These are phyloP conservation scores for Emericellopsis cladophorae DNA, from an alignment of 2,329 filamentous ascomycete genomes.

Conservation along the genomic window DNA sequence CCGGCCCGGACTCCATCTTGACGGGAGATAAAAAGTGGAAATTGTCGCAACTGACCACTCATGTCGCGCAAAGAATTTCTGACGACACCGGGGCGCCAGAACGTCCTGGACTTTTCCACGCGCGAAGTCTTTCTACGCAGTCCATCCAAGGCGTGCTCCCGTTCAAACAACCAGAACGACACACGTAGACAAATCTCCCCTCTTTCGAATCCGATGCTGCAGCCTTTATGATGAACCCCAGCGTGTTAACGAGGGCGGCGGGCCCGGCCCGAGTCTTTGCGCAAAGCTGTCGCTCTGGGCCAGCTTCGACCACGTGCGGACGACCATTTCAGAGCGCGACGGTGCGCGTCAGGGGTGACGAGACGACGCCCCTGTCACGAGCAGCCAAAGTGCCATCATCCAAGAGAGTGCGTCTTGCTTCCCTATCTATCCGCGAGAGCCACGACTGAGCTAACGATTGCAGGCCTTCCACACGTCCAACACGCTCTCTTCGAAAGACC, in stretches of 20 bases:
- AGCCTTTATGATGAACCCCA: slow-evolving; percentile 31
- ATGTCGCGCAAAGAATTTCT: slow-evolving; percentile 13
- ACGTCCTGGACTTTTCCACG: background rate
- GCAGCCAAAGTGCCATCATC: too few relatives aligned
- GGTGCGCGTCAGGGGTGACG: background rate
- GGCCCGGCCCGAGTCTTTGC: slow-evolving; percentile 32
- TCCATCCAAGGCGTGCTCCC: too few relatives aligned
- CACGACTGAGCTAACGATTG: background rate
- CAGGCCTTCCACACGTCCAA: slow-evolving; percentile 51
- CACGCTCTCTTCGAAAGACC: slow-evolving; percentile 51
- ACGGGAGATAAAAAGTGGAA: slow-evolving; percentile 7
- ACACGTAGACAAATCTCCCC: background rate
- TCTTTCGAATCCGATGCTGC: slow-evolving; percentile 3
- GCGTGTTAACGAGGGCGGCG: slow-evolving; percentile 30
- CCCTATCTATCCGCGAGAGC: background rate
- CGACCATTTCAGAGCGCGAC: background rate
- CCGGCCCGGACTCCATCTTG: slow-evolving; percentile 3
- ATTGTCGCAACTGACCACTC: background rate
- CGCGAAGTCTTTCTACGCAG: background rate
- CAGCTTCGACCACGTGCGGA: too few relatives aligned
- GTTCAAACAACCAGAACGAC: too few relatives aligned
- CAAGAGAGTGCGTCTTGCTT: background rate
- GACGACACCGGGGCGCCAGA: background rate
- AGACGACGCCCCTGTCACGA: background rate
- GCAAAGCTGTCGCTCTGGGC: slow-evolving; percentile 12